These are phyloP conservation scores for Clonostachys solani DNA, from an alignment of 2,329 filamentous ascomycete species.

Conservation along the genomic window DNA sequence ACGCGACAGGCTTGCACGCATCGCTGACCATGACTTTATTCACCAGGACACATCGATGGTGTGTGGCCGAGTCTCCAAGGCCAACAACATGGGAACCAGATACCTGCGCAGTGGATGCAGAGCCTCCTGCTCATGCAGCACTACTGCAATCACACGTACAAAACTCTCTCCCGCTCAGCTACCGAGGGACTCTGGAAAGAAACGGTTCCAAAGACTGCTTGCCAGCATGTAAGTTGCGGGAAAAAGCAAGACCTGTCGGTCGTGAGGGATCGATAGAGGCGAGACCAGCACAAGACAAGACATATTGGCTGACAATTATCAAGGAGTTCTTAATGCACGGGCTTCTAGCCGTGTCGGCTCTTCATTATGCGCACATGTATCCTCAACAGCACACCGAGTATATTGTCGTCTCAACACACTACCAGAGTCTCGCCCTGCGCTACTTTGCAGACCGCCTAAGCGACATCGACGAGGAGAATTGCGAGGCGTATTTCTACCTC, in stretches of 20 bases:
- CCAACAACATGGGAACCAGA: too few species aligned
- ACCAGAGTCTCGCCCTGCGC: constrained; percentile 8
- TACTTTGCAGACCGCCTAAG: constrained; percentile 7
- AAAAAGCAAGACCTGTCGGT: too few species aligned
- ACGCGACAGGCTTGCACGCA: too few species aligned
- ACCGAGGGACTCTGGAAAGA: constrained; percentile 8
- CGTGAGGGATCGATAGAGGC: background rate
- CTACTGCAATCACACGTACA: constrained; percentile 1
- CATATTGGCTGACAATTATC: background rate
- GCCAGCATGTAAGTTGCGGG: background rate
- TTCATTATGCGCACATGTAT: constrained; percentile 7
- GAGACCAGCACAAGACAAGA: background rate
- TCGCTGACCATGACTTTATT: too few species aligned
- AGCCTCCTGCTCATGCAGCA: constrained; percentile 5
- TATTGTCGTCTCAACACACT: constrained; percentile 6
- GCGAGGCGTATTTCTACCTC: constrained; percentile 11
- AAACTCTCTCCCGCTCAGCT: constrained; percentile 1
- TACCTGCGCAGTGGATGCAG: constrained; percentile 7
- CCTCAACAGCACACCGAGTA: constrained; percentile 7
- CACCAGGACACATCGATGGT: too few species aligned
- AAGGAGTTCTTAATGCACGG: constrained; percentile 12
- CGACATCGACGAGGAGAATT: constrained; percentile 9
- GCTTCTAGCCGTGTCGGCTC: constrained; percentile 9
- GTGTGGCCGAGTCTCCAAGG: too few species aligned
- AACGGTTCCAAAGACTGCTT: background rate